A percentile compares a stretch with the other conserved stretches of the same genome.
phyloP scores from a whole-genome alignment of 2,329 filamentous ascomycete genomes.

The Stromatinia cepivora region DNA sequence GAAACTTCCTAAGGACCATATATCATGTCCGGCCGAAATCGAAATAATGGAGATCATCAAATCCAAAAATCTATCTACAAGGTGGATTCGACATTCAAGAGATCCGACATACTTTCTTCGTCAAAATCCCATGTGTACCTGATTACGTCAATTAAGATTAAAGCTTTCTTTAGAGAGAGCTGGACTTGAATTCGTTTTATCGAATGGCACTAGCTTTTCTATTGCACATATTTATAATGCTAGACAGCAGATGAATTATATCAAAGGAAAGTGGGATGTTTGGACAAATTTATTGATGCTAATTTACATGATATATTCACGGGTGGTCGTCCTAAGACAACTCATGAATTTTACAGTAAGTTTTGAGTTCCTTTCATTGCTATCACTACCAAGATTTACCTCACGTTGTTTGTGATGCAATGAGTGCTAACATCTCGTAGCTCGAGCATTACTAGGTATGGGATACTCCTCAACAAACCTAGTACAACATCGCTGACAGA shows the following conservation, averaged over 20 bases:
- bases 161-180: slow-evolving; percentile 2
- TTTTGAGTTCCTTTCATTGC: neutral
- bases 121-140: neutral
- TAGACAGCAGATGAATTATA: neutral
- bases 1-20: neutral
- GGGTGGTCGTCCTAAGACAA: neutral
- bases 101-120: neutral
- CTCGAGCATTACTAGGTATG: neutral
- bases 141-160: neutral
- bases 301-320: neutral
- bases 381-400: no score
- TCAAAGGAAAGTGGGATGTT: neutral
- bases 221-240: neutral
- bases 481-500: neutral
- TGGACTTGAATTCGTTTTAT: slow-evolving; percentile 5
- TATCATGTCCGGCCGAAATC: neutral
- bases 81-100: neutral
- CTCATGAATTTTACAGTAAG: neutral
- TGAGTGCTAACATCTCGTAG: neutral
- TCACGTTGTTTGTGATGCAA: neutral
- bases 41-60: neutral
- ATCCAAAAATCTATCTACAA: neutral
- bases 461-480: neutral
- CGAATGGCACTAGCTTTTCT: neutral
- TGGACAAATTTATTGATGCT: slow-evolving; percentile 1